A percentile compares a stretch with the other conserved stretches of the same genome.
phyloP scores from a whole-genome alignment of 176 grass and related monocot genomes.

The Oryza meyeriana region DNA sequence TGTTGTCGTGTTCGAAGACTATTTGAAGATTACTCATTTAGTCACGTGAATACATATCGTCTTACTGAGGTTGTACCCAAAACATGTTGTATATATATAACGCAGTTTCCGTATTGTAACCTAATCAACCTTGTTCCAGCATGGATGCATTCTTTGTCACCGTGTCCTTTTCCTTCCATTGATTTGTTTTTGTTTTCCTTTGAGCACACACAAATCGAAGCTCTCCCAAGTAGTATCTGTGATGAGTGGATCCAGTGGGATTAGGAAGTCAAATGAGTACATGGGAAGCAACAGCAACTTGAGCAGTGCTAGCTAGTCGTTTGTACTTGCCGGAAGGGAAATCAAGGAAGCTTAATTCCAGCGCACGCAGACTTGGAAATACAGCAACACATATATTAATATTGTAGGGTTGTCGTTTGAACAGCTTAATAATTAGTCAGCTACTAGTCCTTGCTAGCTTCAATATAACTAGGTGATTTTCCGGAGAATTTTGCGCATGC shows the following conservation, averaged over 20 bases:
- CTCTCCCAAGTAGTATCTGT: not conserved
- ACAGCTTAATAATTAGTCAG: not conserved
- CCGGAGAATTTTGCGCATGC: no score
- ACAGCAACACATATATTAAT: not conserved
- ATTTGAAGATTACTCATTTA: no score
- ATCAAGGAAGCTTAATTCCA: not conserved
- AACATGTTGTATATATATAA: not conserved
- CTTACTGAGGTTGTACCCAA: no score
- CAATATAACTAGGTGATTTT: no score
- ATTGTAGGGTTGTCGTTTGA: not conserved
- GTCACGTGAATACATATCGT: no score
- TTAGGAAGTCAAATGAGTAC: not conserved
- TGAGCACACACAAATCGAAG: not conserved
- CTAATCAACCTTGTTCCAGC: not conserved
- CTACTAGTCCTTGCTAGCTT: not conserved
- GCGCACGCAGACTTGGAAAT: not conserved
- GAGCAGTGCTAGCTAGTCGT: not conserved
- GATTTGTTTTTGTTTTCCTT: not conserved
- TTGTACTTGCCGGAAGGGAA: not conserved
- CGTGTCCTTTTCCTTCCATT: not conserved
- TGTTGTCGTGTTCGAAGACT: no score
- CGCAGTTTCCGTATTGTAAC: not conserved
- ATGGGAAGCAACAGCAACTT: conserved; percentile 32
- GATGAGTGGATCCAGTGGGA: not conserved
- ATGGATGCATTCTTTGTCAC: not conserved